Base-by-base conservation (phyloP, 75 land plant species). In the Gnetum montanum region DNA sequence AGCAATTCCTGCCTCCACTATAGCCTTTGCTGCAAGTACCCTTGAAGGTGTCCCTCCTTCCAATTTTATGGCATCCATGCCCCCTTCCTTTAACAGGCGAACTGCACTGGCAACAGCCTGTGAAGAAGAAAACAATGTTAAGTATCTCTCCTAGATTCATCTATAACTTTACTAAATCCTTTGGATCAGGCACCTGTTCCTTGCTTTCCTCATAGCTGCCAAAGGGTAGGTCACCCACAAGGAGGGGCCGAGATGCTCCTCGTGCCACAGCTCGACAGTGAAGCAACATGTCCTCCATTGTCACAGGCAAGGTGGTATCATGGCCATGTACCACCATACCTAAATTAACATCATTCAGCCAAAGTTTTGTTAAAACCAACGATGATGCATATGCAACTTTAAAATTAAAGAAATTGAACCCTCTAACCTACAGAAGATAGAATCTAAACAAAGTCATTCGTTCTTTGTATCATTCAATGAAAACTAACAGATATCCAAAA, bases 271-370 rank as follows among this genome's bases (percentile, higher is more conserved):
- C 98, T n/a, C 77, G 74, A 61, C 98, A 93, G 65, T 93, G 96
- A 25, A 77, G 69, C 26, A 93, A 73, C 96, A 93, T 93, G 53
- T 89, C 96, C 1, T 82, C 90, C 63, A 93, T 54, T 10, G 98
- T 68, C 36, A 93, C 82, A 3, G 98, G 98, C 26, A 93, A 67
- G 8, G 98, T 93, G 54, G 98, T 93, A 58, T 93, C 98, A 58
- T 89, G 80, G 22, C 98, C 98, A 49, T 93, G 98, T 30, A 93
- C 98, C 24, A 93, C 98, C 98, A 93, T 93, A 34, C 88, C 70
- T 67, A 20, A 20, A n/a, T n/a, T n/a, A n/a, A n/a, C n/a, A n/a
- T n/a, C n/a, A n/a, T n/a, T n/a, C n/a, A n/a, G n/a, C n/a, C n/a
- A n/a, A n/a, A n/a, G n/a, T n/a, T n/a, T n/a, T n/a, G n/a, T n/a